Evolutionary conservation across 139 green algal genomes (phyloP).

Genomic region (Haematococcus sp.): DNA sequence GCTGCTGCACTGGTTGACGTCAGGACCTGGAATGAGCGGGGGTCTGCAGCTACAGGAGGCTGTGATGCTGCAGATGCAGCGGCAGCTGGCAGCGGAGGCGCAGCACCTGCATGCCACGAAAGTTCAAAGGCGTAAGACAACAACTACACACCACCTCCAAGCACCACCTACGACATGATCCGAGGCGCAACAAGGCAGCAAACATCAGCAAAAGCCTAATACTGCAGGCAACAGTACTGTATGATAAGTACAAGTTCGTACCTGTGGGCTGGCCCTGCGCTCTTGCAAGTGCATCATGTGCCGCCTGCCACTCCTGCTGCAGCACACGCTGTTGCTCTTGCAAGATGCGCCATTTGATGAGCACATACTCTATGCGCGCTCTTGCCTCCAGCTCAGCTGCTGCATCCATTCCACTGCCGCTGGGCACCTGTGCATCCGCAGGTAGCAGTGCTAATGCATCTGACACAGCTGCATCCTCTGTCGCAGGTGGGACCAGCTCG

Average conservation of each 20-base stretch:
- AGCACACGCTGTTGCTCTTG: slow-evolving; percentile 11
- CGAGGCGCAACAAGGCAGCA: too few relatives aligned
- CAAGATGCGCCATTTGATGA: slow-evolving; percentile 14
- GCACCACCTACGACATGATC: too few relatives aligned
- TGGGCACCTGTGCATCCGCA: too few relatives aligned
- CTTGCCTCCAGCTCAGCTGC: slow-evolving; percentile 10
- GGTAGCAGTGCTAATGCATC: neutral
- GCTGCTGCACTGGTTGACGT: neutral
- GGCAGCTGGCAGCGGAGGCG: too few relatives aligned
- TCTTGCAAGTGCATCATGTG: neutral
- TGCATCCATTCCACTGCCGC: neutral
- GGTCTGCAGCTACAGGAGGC: neutral
- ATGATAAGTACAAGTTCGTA: too few relatives aligned
- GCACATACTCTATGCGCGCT: slow-evolving; percentile 10
- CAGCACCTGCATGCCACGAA: too few relatives aligned
- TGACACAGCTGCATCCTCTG: neutral
- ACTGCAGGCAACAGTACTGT: too few relatives aligned
- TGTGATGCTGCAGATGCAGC: too few relatives aligned
- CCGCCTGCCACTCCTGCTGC: slow-evolving; percentile 11
- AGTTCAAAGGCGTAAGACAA: too few relatives aligned
- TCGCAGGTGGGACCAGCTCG: neutral
- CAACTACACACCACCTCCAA: too few relatives aligned
- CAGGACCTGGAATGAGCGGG: neutral
- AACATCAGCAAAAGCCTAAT: too few relatives aligned
- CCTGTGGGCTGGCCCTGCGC: neutral